Conservation (phyloP, 163 green algal genomes). For the Volvox carteri region DNA sequence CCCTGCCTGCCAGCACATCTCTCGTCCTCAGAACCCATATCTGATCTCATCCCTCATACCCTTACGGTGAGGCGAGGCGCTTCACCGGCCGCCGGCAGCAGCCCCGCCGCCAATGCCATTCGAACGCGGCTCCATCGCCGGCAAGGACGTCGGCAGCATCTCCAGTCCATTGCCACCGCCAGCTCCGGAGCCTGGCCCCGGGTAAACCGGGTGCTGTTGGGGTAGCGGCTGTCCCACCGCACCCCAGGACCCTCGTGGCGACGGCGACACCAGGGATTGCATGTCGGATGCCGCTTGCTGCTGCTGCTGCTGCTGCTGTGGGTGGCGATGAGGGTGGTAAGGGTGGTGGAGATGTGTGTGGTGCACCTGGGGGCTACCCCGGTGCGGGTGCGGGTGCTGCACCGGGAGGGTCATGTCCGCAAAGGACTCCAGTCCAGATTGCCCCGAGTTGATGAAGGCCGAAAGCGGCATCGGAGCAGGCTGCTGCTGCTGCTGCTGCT, state of each 20-base stretch:
- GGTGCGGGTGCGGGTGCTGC: neutral
- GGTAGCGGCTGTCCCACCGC: neutral
- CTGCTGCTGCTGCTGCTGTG: slow-evolving; percentile 13
- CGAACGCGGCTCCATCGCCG: slow-evolving; percentile 21
- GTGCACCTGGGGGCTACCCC: too few relatives aligned
- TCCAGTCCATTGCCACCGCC: neutral
- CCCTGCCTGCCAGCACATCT: too few relatives aligned
- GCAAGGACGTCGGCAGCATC: slow-evolving; percentile 47
- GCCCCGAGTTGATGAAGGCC: neutral
- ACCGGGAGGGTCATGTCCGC: slow-evolving; percentile 17
- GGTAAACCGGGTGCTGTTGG: neutral
- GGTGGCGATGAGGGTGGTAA: neutral
- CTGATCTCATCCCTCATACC: too few relatives aligned
- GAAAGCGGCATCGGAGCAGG: slow-evolving; percentile 11
- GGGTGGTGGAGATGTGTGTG: neutral
- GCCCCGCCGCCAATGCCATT: slow-evolving; percentile 4
- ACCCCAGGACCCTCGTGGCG: neutral
- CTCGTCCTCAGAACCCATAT: too few relatives aligned
- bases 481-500: neutral
- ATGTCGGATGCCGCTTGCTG: too few relatives aligned
- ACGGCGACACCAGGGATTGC: too few relatives aligned
- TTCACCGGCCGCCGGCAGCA: too few relatives aligned
- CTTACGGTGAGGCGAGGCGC: too few relatives aligned
- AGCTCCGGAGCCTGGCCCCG: neutral
- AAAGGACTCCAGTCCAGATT: slow-evolving; percentile 43